A percentile compares a stretch with the other conserved stretches of the same genome.
These are phyloP conservation scores for Podaxis carcinomalis DNA, from an alignment of 768 basidiomycete species.

Conservation along the genomic window DNA sequence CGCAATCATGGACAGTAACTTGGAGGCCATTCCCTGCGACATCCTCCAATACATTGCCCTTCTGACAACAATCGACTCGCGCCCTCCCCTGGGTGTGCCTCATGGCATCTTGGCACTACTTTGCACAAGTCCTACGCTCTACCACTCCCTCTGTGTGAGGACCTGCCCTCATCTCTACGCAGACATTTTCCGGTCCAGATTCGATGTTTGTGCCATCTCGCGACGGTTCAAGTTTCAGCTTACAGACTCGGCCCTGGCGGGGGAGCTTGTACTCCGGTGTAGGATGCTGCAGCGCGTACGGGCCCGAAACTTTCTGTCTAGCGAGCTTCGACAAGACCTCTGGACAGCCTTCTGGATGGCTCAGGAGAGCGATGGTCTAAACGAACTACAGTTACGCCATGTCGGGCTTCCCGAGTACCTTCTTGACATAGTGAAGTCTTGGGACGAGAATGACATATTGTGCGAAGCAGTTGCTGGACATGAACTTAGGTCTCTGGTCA, in stretches of 20 bases:
- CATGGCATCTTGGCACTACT: conserved; percentile 38
- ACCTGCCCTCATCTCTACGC: conserved; percentile 54
- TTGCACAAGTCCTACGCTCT: conserved; percentile 39
- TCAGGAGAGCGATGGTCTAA: conserved; percentile 50
- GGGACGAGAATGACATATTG: conserved; percentile 1
- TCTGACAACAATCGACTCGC: conserved; percentile 34
- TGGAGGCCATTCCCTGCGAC: conserved; percentile 51
- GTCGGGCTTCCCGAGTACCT: conserved; percentile 38
- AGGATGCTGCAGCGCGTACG: conserved; percentile 45
- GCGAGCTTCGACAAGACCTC: conserved; percentile 37
- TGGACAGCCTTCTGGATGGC: conserved; percentile 59
- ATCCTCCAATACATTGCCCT: conserved; percentile 54
- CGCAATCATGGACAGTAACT: conserved; percentile 35
- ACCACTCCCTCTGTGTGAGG: conserved; percentile 36
- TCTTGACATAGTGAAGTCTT: conserved; percentile 21
- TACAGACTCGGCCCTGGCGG: conserved; percentile 39
- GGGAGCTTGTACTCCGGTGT: conserved; percentile 45
- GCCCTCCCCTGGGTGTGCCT: conserved; percentile 29
- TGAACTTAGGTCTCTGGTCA: conserved; percentile 25
- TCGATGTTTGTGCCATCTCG: conserved; percentile 33
- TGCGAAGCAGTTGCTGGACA: conserved; percentile 7
- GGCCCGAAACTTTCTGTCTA: conserved; percentile 26
- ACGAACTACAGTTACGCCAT: conserved; percentile 38
- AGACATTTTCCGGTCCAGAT: conserved; percentile 44
- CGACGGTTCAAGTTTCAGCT: conserved; percentile 21